Evolutionary conservation across 2,329 filamentous ascomycete genomes (phyloP), one percentile per base, ranked within the genome.

Genomic region (Cladosporium velox): DNA sequence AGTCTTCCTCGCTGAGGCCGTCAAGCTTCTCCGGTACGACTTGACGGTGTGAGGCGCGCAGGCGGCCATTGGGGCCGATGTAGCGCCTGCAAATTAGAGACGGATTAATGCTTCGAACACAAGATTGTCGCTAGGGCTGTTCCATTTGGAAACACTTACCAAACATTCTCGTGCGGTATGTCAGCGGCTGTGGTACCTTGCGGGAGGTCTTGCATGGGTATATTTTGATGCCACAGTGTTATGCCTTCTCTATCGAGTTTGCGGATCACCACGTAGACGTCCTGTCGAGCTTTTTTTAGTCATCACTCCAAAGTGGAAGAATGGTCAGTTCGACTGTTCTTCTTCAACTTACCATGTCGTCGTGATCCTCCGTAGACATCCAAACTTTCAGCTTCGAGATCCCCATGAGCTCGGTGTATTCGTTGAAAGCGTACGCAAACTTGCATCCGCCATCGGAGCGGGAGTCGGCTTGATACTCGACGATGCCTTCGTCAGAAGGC

Each of bases 361-460:
- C 63, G 47, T 57, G 51, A 18, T 70, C 65, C 10, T 55, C 52
- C 32, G 47, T 63, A 26, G 72, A 83, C 34, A 71, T 79, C 72
- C 80, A 82, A 0, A 85, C 72, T 0, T 79, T 70, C 0, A 80
- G 79, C 69, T 84, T 84, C 18, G 83, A 77, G 0, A 81, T 71
- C 0, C 82, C 83, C 11, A 81, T 76, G 1, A 85, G 68, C 5
- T 77, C 72, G 0, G 80, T 77, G 1, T 72, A 69, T 51, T 79
- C 70, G 4, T 69, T n/a, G 63, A 84, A 83, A 0, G 72, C 80
- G 65, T 79, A 72, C 4, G 69, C 76, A 69, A 83, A 83, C 10
- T 52, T 52, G 49, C 49, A 52, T n/a, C 49, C 49, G 15, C 28
- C 49, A 10, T 28, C 49, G 8, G 21, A 52, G 49, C 49, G 49